Evolutionary conservation across 129 eudicot genomes (phyloP).

Genomic region (Mikania micrantha): DNA sequence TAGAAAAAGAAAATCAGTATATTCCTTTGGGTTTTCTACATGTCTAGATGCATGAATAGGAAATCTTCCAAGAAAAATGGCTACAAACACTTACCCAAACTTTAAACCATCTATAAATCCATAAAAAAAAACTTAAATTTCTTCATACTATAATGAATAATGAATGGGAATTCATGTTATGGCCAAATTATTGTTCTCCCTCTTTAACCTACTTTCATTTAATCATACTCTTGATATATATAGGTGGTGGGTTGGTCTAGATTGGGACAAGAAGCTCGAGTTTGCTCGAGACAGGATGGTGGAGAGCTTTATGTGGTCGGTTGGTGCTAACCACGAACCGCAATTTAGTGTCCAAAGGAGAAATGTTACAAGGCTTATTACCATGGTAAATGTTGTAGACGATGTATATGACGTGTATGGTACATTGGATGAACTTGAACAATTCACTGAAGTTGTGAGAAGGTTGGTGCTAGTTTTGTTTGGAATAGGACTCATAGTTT

Average conservation of each 20-base stretch:
- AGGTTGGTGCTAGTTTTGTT: constrained; percentile 21
- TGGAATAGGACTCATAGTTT: neutral
- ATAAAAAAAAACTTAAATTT: too few relatives aligned
- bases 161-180: neutral
- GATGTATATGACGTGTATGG: constrained; percentile 36
- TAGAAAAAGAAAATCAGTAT: too few relatives aligned
- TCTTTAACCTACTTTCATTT: neutral
- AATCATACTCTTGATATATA: neutral
- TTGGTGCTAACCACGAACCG: constrained; percentile 15
- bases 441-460: constrained; percentile 27
- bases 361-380: constrained; percentile 13
- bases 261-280: constrained; percentile 17
- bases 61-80: too few relatives aligned
- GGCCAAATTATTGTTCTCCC: neutral
- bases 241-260: constrained; percentile 39
- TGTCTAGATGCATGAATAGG: too few relatives aligned
- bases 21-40: too few relatives aligned
- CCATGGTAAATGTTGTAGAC: constrained; percentile 10
- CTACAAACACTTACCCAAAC: too few relatives aligned
- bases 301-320: constrained; percentile 23
- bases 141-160: too few relatives aligned
- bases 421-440: constrained; percentile 33
- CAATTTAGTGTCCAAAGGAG: constrained; percentile 15
- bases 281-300: constrained; percentile 41
- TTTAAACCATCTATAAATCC: too few relatives aligned